Percentiles rank a stretch among this genome's conserved stretches.
These are phyloP conservation scores for Prinsepia uniflora DNA, from an alignment of 306 rosid genomes.

Conservation along the genomic window DNA sequence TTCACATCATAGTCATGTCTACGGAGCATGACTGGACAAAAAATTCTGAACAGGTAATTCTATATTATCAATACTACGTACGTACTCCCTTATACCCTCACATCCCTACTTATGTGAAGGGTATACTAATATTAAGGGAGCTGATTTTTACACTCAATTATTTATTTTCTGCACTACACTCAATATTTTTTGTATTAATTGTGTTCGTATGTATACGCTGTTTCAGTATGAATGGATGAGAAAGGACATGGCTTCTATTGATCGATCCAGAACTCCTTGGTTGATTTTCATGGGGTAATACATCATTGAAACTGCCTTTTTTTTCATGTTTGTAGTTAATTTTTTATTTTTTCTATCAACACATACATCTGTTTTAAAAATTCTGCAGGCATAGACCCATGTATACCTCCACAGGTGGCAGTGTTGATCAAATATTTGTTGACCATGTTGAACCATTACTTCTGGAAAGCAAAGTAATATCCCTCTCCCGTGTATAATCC, in stretches of 20 bases:
- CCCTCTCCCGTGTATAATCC: background rate
- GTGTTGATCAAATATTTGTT: conserved; percentile 29
- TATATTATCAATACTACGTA: background rate
- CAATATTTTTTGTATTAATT: too few species aligned
- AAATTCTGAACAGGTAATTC: conserved; percentile 68
- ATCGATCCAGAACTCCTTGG: conserved; percentile 82
- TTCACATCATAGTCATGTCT: conserved; percentile 73
- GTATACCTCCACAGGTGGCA: conserved; percentile 46
- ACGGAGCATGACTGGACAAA: conserved; percentile 71
- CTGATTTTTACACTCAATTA: too few species aligned
- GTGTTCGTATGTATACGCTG: too few species aligned
- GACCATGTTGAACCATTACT: conserved; percentile 64
- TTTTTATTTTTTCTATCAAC: too few species aligned
- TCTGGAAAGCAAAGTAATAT: conserved; percentile 46
- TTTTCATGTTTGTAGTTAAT: too few species aligned
- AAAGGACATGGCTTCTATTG: conserved; percentile 74
- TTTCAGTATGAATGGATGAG: conserved; percentile 72
- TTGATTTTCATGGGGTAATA: conserved; percentile 69
- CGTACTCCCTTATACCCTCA: conserved; percentile 1
- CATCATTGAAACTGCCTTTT: too few species aligned
- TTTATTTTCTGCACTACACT: too few species aligned
- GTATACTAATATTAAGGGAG: too few species aligned
- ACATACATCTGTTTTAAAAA: too few species aligned
- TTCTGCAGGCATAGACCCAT: conserved; percentile 82
- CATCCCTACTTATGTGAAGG: too few species aligned